Evolutionary conservation across 2,329 filamentous ascomycete species (phyloP).

Genomic region (Mariannaea sp.): DNA sequence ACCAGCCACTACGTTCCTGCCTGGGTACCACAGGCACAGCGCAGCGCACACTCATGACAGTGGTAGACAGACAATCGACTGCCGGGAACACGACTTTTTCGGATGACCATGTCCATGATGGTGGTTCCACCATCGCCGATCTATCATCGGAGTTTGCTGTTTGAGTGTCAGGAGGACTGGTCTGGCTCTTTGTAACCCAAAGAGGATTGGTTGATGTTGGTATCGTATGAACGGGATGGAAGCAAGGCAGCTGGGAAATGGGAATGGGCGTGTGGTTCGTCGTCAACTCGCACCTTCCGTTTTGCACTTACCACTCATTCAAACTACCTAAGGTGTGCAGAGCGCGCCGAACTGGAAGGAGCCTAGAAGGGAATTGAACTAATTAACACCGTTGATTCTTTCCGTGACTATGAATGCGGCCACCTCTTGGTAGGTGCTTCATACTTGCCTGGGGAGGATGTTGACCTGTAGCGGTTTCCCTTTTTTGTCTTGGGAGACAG

Average conservation of each 20-base stretch:
- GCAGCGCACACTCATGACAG: background rate
- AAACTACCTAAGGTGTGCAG: constrained; percentile 6
- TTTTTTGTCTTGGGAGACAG: too few species aligned
- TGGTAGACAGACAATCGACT: constrained; percentile 5
- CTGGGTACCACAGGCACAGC: constrained; percentile 18
- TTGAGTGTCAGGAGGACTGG: constrained; percentile 12
- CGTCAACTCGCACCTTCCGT: background rate
- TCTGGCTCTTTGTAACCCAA: background rate
- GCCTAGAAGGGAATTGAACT: constrained; percentile 1
- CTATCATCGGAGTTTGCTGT: constrained; percentile 1
- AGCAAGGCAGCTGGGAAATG: constrained; percentile 2
- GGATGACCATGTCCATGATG: constrained; percentile 4
- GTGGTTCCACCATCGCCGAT: constrained; percentile 4
- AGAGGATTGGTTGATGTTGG: constrained; percentile 2
- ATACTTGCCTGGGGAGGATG: too few species aligned
- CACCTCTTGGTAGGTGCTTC: too few species aligned
- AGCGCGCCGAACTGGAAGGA: too few species aligned
- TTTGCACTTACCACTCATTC: constrained; percentile 20
- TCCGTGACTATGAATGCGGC: too few species aligned
- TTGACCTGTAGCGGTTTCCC: too few species aligned
- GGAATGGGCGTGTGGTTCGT: constrained; percentile 17
- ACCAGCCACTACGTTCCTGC: constrained; percentile 22
- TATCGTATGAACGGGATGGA: constrained; percentile 4
- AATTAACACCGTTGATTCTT: constrained; percentile 7
- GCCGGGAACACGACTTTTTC: constrained; percentile 4